Evolutionary conservation across 202 grass and related monocot genomes (phyloP).

Genomic region (Sporobolus alterniflorus): DNA sequence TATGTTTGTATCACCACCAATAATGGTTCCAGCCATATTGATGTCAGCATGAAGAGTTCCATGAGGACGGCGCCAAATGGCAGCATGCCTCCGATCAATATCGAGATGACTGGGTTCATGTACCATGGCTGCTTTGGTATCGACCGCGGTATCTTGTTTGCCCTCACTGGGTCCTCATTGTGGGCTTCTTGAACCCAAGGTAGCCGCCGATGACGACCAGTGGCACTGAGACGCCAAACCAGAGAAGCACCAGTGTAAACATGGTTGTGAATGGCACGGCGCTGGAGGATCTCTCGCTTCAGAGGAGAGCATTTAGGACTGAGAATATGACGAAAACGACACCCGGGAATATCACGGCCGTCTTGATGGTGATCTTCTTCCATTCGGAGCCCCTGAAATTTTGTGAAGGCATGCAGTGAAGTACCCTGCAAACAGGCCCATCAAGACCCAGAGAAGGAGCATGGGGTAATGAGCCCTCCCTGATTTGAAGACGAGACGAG

Average conservation of each 20-base stretch:
- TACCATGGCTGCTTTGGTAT: constrained; percentile 93
- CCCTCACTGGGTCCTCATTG: constrained; percentile 73
- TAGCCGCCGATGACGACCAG: constrained; percentile 84
- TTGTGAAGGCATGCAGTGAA: constrained; percentile 74
- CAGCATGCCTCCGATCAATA: constrained; percentile 87
- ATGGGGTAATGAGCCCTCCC: constrained; percentile 85
- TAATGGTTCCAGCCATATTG: constrained; percentile 91
- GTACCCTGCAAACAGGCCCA: constrained; percentile 87
- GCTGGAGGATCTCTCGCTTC: constrained; percentile 84
- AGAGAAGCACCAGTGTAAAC: constrained; percentile 81
- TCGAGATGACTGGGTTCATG: constrained; percentile 76
- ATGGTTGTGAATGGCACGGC: constrained; percentile 96
- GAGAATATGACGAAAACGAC: constrained; percentile 74
- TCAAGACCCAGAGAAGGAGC: constrained; percentile 87
- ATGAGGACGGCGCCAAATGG: constrained; percentile 94
- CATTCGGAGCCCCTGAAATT: constrained; percentile 79
- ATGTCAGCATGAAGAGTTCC: constrained; percentile 95
- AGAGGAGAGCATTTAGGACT: constrained; percentile 78
- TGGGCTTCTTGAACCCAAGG: constrained; percentile 71
- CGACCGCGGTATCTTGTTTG: constrained; percentile 83
- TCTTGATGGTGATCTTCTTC: constrained; percentile 76
- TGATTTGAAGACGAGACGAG: constrained; percentile 80
- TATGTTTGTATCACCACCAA: too few species aligned
- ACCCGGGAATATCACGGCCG: constrained; percentile 74
- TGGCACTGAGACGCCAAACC: constrained; percentile 88